Percentiles rank a stretch among this genome's conserved stretches.
phyloP scores from a whole-genome alignment of 2,329 filamentous ascomycete genomes.

The Arthroderma sp. region DNA sequence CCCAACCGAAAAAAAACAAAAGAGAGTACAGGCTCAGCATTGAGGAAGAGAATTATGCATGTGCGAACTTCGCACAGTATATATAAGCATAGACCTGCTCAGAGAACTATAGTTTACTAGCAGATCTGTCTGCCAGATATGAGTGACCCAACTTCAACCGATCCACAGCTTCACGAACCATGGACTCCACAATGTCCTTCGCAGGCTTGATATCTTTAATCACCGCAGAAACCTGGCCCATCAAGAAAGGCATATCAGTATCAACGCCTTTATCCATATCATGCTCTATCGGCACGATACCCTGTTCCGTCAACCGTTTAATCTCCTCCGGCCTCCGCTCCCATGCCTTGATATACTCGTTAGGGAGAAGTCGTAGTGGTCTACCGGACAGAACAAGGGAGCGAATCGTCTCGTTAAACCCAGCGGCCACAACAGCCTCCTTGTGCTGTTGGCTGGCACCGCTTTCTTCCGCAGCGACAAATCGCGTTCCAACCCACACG shows the following conservation, averaged over 20 bases:
- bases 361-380: conserved; percentile 66
- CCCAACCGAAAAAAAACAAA: no score
- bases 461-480: conserved; percentile 72
- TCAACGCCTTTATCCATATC: conserved; percentile 75
- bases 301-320: conserved; percentile 58
- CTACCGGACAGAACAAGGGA: conserved; percentile 74
- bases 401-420: conserved; percentile 64
- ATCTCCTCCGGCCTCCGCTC: conserved; percentile 64
- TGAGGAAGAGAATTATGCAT: no score
- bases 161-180: conserved; percentile 64
- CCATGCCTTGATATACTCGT: conserved; percentile 75
- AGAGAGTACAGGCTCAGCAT: no score
- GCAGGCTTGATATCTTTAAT: conserved; percentile 70
- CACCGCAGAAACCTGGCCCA: conserved; percentile 82
- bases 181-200: conserved; percentile 71
- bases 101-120: conserved; percentile 33
- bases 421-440: conserved; percentile 64
- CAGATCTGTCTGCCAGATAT: conserved; percentile 39
- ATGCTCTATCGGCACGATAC: conserved; percentile 66
- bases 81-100: no score
- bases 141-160: conserved; percentile 49
- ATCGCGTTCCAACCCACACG: conserved; percentile 90
- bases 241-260: conserved; percentile 73
- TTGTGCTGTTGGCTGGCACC: conserved; percentile 74
- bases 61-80: no score